Evolutionary conservation across 352 stramenopile species (phyloP).

Genomic region (Phytophthora tentaculata): DNA sequence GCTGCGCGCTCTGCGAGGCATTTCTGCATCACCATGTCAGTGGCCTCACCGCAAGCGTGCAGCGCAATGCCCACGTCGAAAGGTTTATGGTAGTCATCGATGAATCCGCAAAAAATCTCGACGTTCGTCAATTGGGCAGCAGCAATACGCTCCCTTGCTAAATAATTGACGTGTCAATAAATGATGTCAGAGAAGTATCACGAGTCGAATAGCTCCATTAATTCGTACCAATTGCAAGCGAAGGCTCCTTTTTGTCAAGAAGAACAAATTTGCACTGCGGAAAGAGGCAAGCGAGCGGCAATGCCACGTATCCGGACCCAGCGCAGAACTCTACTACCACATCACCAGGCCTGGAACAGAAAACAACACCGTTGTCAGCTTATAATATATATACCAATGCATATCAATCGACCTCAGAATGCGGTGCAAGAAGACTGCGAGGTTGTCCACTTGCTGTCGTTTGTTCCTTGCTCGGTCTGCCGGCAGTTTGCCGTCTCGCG

Average conservation of each 20-base stretch:
- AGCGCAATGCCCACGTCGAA: conserved; percentile 86
- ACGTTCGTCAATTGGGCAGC: conserved; percentile 70
- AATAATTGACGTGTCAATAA: too few relatives aligned
- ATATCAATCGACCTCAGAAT: conserved; percentile 53
- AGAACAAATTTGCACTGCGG: conserved; percentile 78
- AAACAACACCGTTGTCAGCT: conserved; percentile 18
- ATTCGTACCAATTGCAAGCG: conserved; percentile 70
- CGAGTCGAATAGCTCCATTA: background rate
- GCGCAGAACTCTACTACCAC: conserved; percentile 86
- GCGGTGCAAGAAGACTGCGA: conserved; percentile 69
- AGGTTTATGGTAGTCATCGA: conserved; percentile 66
- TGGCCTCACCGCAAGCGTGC: conserved; percentile 83
- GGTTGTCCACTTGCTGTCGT: conserved; percentile 79
- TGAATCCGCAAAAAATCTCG: conserved; percentile 75
- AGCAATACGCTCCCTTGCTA: conserved; percentile 70
- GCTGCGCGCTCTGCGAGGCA: conserved; percentile 62
- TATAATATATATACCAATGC: background rate
- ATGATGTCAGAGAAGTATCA: background rate
- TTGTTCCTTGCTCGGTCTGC: conserved; percentile 67
- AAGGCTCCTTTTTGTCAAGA: conserved; percentile 79
- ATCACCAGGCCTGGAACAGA: conserved; percentile 55
- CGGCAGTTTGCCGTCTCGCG: conserved; percentile 68
- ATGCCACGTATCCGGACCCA: conserved; percentile 75
- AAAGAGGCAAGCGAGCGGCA: conserved; percentile 79
- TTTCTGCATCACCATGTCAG: conserved; percentile 84